Percentiles rank a stretch among this genome's conserved stretches.
Evolutionary conservation across 176 grass and related monocot genomes (phyloP).

Genomic region (Ampelocalamus luodianensis): DNA sequence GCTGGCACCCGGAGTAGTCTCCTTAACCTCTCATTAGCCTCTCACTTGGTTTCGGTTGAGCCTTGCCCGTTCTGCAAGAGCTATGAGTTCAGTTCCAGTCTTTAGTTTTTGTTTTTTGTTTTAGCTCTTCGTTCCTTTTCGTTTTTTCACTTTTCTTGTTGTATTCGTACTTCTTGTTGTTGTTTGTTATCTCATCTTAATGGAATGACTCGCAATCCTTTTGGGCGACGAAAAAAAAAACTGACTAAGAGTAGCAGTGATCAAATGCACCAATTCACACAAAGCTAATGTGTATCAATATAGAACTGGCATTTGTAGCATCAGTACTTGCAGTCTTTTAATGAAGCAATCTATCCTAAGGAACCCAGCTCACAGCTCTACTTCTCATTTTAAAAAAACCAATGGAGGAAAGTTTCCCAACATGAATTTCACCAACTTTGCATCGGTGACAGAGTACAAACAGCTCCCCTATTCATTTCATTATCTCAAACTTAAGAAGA

Average conservation of each 20-base stretch:
- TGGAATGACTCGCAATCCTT: no score
- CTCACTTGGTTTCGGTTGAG: no score
- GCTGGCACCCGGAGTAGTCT: no score
- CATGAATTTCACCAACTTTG: background rate
- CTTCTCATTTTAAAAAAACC: background rate
- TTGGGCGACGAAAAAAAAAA: background rate
- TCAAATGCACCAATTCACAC: background rate
- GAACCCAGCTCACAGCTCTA: background rate
- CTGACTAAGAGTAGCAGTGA: background rate
- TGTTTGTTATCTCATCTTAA: no score
- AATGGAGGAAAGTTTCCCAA: background rate
- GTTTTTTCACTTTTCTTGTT: no score
- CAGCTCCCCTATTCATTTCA: background rate
- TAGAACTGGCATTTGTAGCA: background rate
- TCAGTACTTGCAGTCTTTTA: background rate
- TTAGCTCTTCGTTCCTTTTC: no score
- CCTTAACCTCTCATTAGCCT: no score
- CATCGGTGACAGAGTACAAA: background rate
- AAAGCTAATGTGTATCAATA: background rate
- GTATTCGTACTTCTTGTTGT: no score
- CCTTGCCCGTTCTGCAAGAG: no score
- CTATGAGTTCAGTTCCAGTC: no score
- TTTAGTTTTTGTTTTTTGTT: no score
- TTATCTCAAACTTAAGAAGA: slow-evolving; percentile 17
- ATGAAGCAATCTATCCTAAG: background rate